Percentiles rank a stretch among this genome's conserved stretches.
Evolutionary conservation across 768 basidiomycete species (phyloP).

Genomic region (Collybia nuda): DNA sequence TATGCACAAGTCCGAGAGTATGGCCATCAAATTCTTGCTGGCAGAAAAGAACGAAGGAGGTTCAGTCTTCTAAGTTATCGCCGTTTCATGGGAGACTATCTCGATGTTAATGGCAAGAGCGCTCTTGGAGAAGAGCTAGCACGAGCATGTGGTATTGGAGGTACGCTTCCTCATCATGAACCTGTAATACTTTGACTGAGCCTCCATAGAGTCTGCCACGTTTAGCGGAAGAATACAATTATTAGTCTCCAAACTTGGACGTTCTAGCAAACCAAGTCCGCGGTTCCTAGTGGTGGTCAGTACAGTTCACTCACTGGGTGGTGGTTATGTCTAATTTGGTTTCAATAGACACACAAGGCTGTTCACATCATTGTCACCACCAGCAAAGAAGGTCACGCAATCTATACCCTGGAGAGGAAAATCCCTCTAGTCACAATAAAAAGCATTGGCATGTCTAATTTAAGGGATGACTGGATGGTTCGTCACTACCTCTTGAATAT

Average conservation of each 20-base stretch:
- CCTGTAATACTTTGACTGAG: not conserved
- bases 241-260: conserved; percentile 78
- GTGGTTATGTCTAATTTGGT: not conserved
- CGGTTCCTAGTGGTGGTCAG: conserved; percentile 88
- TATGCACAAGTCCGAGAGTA: conserved; percentile 93
- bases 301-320: conserved; percentile 6
- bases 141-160: conserved; percentile 67
- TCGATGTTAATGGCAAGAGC: conserved; percentile 83
- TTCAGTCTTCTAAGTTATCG: conserved; percentile 94
- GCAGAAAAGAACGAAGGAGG: conserved; percentile 89
- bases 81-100: conserved; percentile 94
- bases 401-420: conserved; percentile 77
- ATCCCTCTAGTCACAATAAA: conserved; percentile 88
- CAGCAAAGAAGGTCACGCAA: conserved; percentile 57
- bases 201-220: conserved; percentile 67
- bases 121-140: conserved; percentile 76
- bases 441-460: conserved; percentile 80
- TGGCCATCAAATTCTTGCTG: conserved; percentile 88
- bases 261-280: conserved; percentile 91
- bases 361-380: conserved; percentile 72
- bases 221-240: conserved; percentile 85
- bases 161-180: conserved; percentile 40
- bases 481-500: conserved; percentile 17
- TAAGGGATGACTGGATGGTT: conserved; percentile 96
- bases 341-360: conserved; percentile 75